Evolutionary conservation across 1,284 basidiomycete species (phyloP).

Genomic region (Melampsora larici-populina): DNA sequence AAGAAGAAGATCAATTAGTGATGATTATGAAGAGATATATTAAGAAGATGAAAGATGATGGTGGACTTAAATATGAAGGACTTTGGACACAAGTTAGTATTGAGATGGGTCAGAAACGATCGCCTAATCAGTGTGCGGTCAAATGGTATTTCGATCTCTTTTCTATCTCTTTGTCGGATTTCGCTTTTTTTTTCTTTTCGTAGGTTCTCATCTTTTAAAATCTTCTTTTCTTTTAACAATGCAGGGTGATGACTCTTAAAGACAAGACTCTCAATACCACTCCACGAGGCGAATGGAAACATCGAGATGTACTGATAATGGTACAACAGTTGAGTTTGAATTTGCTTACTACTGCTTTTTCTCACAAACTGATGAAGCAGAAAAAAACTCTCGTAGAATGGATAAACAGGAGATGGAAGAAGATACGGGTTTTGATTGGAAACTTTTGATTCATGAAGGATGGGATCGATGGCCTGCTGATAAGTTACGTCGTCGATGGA

Average conservation of each 20-base stretch:
- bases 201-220: background rate
- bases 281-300: constrained; percentile 66
- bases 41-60: constrained; percentile 60
- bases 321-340: constrained; percentile 66
- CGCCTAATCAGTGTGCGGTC: constrained; percentile 73
- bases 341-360: background rate
- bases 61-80: constrained; percentile 67
- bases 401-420: constrained; percentile 69
- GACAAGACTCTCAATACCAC: constrained; percentile 68
- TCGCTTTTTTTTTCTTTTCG: background rate
- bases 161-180: background rate
- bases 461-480: constrained; percentile 82
- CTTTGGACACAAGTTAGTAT: constrained; percentile 74
- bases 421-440: constrained; percentile 80
- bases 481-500: constrained; percentile 69
- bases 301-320: constrained; percentile 69
- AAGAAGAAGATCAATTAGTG: constrained; percentile 68
- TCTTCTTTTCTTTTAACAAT: constrained; percentile 32
- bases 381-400: constrained; percentile 58
- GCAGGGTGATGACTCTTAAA: constrained; percentile 69
- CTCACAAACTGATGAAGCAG: constrained; percentile 14
- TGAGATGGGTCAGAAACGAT: constrained; percentile 68
- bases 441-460: constrained; percentile 64
- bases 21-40: constrained; percentile 62
- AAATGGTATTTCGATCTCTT: constrained; percentile 63